These are phyloP conservation scores for Lanmaoa rubissima DNA, from an alignment of 768 basidiomycete species.

Conservation along the genomic window DNA sequence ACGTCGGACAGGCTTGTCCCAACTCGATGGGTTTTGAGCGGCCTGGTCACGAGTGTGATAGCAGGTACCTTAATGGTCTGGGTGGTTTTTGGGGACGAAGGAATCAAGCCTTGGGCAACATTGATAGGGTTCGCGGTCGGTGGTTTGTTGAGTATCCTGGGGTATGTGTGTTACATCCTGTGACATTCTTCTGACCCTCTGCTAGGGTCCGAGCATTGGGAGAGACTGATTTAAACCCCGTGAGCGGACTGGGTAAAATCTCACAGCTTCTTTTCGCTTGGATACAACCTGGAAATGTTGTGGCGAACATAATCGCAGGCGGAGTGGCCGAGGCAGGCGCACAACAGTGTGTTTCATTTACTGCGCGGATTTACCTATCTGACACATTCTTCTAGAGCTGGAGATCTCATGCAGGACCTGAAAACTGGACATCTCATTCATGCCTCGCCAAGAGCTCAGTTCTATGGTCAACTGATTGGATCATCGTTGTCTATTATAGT, in stretches of 20 bases:
- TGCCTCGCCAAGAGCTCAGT: constrained; percentile 91
- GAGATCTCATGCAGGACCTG: constrained; percentile 97
- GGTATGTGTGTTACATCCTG: constrained; percentile 45
- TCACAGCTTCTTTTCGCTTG: constrained; percentile 93
- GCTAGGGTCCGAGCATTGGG: constrained; percentile 87
- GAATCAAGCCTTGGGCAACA: constrained; percentile 95
- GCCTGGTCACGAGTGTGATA: constrained; percentile 58
- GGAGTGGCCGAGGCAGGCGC: constrained; percentile 97
- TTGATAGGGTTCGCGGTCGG: constrained; percentile 81
- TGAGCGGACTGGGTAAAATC: constrained; percentile 92
- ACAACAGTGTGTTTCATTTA: constrained; percentile 59
- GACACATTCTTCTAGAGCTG: constrained; percentile 55
- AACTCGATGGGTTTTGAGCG: constrained; percentile 68
- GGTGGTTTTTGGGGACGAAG: constrained; percentile 85
- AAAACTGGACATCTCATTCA: constrained; percentile 94
- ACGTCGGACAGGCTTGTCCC: constrained; percentile 81
- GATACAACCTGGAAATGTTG: constrained; percentile 90
- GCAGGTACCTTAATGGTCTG: constrained; percentile 81
- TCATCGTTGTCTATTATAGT: constrained; percentile 86
- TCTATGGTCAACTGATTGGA: constrained; percentile 91
- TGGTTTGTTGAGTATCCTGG: constrained; percentile 81
- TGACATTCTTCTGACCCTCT: constrained; percentile 4
- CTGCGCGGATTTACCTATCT: background rate
- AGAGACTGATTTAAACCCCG: constrained; percentile 92
- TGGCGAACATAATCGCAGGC: constrained; percentile 97